Evolutionary conservation across 768 basidiomycete genomes (phyloP), one percentile per base, ranked within the genome.

Genomic region (Cantharellus cinnabarinus): DNA sequence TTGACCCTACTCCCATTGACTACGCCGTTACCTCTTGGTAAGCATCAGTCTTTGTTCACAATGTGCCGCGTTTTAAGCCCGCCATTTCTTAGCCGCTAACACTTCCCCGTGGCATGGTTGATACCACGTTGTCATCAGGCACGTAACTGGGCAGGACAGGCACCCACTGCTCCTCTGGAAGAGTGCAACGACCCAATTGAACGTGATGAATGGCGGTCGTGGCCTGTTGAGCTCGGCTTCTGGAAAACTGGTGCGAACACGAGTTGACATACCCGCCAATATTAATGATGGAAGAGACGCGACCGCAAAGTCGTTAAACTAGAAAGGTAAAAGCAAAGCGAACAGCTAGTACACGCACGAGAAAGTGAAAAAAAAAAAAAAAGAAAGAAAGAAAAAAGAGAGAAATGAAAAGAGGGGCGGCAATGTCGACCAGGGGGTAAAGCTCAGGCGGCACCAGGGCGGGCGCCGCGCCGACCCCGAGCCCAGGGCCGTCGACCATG

Each of bases 1-100:
- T 29, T 64, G 2, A 39, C 41, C 4, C 58, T 52, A 44, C 34
- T 55, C 5, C 64, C 64, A 10, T 66, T 65, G 50, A 59, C 62
- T 4, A 59, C 62, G 2, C 51, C 59, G 0, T 42, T 59, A 4
- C 52, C 59, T 1, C 56, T 62, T 4, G 65, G 65, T 64, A 37
- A 10, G 52, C 38, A 10, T 54, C 10, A 7, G 14, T 38, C 38
- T 34, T 54, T 41, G 3, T 48, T 57, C 7, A 40, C 41, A 5
- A 35, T 10, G 37, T 29, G 15, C n/a, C 37, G 42, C 2, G 15
- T 2, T 34, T 34, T 35, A n/a, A 15, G 15, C 4, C 59, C 58
- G 5, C 10, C 3, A 7, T 10, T 10, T n/a, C 38, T 58, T 34
- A 62, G 61, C 35, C 3, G 61, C 42, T n/a, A 38, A 44, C 4